Conservation (phyloP, 2,329 filamentous ascomycete genomes). For the Fusarium coffeatum region DNA sequence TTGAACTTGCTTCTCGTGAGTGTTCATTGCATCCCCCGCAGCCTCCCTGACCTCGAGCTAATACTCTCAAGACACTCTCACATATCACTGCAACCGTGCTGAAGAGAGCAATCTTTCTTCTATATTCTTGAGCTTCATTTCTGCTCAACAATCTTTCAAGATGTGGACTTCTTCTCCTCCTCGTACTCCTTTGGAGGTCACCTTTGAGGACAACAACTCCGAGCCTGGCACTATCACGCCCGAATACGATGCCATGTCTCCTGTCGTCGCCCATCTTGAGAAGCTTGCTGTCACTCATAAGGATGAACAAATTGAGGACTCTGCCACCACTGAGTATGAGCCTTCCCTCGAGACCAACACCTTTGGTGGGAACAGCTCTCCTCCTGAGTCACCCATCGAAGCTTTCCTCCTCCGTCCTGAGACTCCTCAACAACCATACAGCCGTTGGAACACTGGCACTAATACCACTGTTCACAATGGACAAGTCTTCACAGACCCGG, state of each 20-base stretch:
- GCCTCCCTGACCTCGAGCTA: background rate
- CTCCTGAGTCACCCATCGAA: constrained; percentile 26
- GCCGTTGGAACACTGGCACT: background rate
- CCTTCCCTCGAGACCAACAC: background rate
- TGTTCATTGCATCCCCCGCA: background rate
- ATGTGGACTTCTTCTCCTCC: constrained; percentile 14
- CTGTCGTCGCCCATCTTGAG: constrained; percentile 18
- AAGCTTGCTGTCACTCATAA: constrained; percentile 9
- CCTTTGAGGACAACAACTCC: constrained; percentile 7
- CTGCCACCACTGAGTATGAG: background rate
- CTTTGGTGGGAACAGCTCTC: background rate
- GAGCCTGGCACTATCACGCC: constrained; percentile 2
- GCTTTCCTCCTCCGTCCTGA: constrained; percentile 12
- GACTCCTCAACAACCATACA: background rate
- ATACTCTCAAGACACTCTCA: background rate
- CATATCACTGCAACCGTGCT: background rate
- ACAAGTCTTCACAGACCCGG: constrained; percentile 20
- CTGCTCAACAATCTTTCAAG: background rate
- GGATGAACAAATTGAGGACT: background rate
- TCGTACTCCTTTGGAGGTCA: constrained; percentile 5
- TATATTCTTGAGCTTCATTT: background rate
- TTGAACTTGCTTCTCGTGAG: constrained; percentile 15
- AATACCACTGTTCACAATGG: background rate
- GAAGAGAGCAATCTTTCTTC: background rate
- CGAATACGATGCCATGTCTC: constrained; percentile 11